Percentiles rank a stretch among this genome's conserved stretches.
These are phyloP conservation scores for Annona cherimola DNA, from an alignment of 164 flowering plant genomes.

Conservation along the genomic window DNA sequence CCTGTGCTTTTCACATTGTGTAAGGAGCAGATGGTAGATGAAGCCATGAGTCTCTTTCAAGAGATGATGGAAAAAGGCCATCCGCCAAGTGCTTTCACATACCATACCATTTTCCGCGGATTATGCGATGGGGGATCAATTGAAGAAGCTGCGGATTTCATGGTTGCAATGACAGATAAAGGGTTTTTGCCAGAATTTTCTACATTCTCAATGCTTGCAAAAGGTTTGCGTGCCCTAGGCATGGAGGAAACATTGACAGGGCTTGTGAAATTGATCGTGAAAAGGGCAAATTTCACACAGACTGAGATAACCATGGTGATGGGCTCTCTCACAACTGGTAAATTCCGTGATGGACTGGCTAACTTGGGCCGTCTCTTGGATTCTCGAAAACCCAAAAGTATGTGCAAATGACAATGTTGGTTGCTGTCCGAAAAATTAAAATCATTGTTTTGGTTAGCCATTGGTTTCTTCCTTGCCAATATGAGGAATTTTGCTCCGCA, in stretches of 20 bases:
- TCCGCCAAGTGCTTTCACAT: conserved; percentile 69
- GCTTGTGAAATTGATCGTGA: conserved; percentile 58
- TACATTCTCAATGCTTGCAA: conserved; percentile 68
- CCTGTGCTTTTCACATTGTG: conserved; percentile 67
- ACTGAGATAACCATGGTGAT: conserved; percentile 52
- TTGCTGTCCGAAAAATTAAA: neutral
- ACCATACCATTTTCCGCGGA: conserved; percentile 75
- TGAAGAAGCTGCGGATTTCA: conserved; percentile 72
- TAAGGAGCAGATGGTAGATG: conserved; percentile 41
- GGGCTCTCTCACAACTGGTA: conserved; percentile 61
- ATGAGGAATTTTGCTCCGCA: too few species aligned
- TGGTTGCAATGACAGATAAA: conserved; percentile 60
- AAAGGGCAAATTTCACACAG: conserved; percentile 40
- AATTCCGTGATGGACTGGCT: conserved; percentile 71
- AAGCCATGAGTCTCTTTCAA: conserved; percentile 73
- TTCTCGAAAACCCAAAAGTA: conserved; percentile 29
- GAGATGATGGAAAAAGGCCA: conserved; percentile 70
- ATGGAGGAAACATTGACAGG: conserved; percentile 66
- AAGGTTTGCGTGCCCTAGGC: conserved; percentile 63
- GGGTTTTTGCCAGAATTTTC: conserved; percentile 71
- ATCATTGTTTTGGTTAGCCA: too few species aligned
- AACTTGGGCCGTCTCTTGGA: conserved; percentile 48
- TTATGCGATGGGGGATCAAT: conserved; percentile 78
- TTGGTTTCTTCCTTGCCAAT: too few species aligned
- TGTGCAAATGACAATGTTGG: conserved; percentile 21